Base-by-base conservation (phyloP, 768 basidiomycete species). In the Sporobolomyces roseus region DNA sequence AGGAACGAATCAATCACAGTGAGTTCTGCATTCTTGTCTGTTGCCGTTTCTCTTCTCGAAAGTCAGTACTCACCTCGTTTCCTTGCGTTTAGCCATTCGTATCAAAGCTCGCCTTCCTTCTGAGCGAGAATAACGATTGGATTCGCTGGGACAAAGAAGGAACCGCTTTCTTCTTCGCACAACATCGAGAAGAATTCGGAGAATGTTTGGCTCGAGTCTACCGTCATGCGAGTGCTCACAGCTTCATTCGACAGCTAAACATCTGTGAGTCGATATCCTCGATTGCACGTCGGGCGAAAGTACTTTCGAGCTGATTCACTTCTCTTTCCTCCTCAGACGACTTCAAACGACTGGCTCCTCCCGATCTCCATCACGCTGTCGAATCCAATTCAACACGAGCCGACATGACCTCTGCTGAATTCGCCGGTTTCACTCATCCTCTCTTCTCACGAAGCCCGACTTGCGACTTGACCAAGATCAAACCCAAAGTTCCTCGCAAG, bases 181-280 rank as follows among this genome's bases (percentile, higher is more conserved):
- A 61, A 14, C 50, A 49, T 10, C 27, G 53, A 0, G 14, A 35
- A 1, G 46, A 36, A 17, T 60, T 66, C 32, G 46, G 56, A 9
- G 51, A 55, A 2, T 32, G 50, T 13, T 48, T 67, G 1, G 30
- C 65, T 29, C 62, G 35, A 27, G 61, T 65, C 46, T 72, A 65
- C 32, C 71, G 71, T 12, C 71, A 72, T 52, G 41, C 38, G 5
- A 68, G 60, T 33, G 23, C 54, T 1, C 66, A 68, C 29, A 65
- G 63, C 3, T 72, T 72, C 30, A 61, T 63, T 2, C 59, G 71
- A 3, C 71, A 72, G 33, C 66, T 72, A 9, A 72, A 68, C 33
- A 63, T 68, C 27, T 68, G 69, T 71, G 21, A 50, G 69, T 71
- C 21, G 4, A 48, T 48, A 21, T 41, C 10, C 9, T 17, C 38